These are phyloP conservation scores for Arthrobotrys pseudoclavata DNA, from an alignment of 2,329 filamentous ascomycete species.

Conservation along the genomic window DNA sequence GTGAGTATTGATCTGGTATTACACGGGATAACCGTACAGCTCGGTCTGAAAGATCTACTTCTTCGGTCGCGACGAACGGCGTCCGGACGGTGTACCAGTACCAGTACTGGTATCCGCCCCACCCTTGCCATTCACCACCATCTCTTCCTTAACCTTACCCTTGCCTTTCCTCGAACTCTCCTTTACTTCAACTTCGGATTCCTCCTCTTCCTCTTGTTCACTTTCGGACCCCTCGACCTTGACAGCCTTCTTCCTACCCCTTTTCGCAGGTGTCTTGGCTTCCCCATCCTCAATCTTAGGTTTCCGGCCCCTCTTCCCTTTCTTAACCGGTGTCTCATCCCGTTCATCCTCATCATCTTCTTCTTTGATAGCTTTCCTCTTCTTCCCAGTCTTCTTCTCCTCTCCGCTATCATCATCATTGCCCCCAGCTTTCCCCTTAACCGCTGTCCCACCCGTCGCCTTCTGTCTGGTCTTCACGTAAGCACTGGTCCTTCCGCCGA, in stretches of 20 bases:
- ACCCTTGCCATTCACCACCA: constrained; percentile 37
- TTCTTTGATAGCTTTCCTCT: constrained; percentile 62
- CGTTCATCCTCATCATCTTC: constrained; percentile 65
- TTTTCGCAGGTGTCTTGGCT: constrained; percentile 55
- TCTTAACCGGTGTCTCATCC: constrained; percentile 61
- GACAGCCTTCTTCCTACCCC: constrained; percentile 44
- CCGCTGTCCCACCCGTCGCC: constrained; percentile 74
- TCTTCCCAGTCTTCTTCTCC: constrained; percentile 58
- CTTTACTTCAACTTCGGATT: constrained; percentile 12
- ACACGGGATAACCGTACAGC: constrained; percentile 16
- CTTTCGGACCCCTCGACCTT: constrained; percentile 36
- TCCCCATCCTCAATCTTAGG: constrained; percentile 62
- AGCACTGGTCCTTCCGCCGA: constrained; percentile 91
- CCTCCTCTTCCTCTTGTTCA: constrained; percentile 11
- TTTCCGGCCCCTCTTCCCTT: constrained; percentile 57
- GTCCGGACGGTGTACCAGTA: constrained; percentile 31
- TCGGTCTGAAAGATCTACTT: constrained; percentile 40
- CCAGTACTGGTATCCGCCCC: too few relatives aligned
- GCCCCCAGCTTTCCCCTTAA: constrained; percentile 66
- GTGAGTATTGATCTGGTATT: constrained; percentile 4
- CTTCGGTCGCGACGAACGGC: constrained; percentile 35
- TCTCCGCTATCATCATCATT: constrained; percentile 54
- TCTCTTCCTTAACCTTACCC: constrained; percentile 31
- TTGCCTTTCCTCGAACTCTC: constrained; percentile 31
- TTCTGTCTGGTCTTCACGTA: constrained; percentile 88